Conservation (phyloP, 495 filamentous ascomycete genomes). For the Hyaloscypha finlandica region DNA sequence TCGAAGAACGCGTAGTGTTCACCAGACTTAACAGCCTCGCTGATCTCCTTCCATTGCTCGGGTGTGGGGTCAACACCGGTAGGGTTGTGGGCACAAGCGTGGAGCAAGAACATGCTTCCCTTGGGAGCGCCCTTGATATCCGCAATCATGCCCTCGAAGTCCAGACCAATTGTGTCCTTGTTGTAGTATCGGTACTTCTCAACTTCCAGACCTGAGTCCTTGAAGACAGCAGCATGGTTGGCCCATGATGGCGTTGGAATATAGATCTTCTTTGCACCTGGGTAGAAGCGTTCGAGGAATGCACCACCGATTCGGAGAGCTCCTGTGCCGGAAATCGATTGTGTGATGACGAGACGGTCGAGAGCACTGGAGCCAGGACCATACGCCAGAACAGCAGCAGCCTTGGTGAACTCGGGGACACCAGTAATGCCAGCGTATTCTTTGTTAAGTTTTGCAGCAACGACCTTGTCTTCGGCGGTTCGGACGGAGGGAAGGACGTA, state of each 20-base stretch:
- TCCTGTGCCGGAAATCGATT: slow-evolving; percentile 97
- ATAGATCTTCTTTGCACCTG: slow-evolving; percentile 89
- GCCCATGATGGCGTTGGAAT: slow-evolving; percentile 96
- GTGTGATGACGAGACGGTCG: slow-evolving; percentile 86
- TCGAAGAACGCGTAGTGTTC: slow-evolving; percentile 97
- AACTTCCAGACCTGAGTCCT: slow-evolving; percentile 85
- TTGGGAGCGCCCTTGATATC: slow-evolving; percentile 90
- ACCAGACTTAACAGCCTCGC: slow-evolving; percentile 83
- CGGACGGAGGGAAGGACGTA: slow-evolving; percentile 95
- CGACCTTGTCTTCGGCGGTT: slow-evolving; percentile 83
- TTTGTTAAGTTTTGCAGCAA: slow-evolving; percentile 80
- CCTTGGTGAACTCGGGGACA: slow-evolving; percentile 88
- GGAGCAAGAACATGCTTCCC: slow-evolving; percentile 86
- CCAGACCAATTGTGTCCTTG: slow-evolving; percentile 96
- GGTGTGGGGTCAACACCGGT: slow-evolving; percentile 94
- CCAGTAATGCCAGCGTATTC: slow-evolving; percentile 98
- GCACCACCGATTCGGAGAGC: slow-evolving; percentile 92
- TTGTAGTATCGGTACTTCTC: slow-evolving; percentile 98
- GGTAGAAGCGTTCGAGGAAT: slow-evolving; percentile 89
- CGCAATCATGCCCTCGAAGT: slow-evolving; percentile 90
- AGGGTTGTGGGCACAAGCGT: slow-evolving; percentile 98
- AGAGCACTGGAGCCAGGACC: slow-evolving; percentile 75
- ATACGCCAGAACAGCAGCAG: slow-evolving; percentile 88
- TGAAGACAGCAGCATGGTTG: slow-evolving; percentile 96
- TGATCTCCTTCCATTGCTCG: slow-evolving; percentile 92